A percentile compares a stretch with the other conserved stretches of the same genome.
phyloP scores from a whole-genome alignment of 2,329 filamentous ascomycete species.

The Neospermospora avenae region DNA sequence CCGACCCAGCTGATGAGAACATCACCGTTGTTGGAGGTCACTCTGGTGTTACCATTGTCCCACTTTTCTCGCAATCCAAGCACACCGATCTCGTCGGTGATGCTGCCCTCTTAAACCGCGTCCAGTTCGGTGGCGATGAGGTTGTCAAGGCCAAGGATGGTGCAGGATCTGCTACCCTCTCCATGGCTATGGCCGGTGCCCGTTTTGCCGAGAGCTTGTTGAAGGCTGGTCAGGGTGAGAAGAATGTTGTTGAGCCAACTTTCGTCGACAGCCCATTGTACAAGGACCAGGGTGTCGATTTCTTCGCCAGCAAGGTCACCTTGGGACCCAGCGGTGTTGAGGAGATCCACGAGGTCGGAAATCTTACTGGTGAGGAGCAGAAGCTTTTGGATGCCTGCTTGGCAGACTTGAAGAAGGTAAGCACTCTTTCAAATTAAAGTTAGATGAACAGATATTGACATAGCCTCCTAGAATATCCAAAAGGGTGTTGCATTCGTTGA shows the following conservation, averaged over 20 bases:
- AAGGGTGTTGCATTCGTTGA: conserved; percentile 72
- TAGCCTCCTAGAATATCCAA: conserved; percentile 70
- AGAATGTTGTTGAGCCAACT: conserved; percentile 91
- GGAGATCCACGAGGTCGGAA: conserved; percentile 86
- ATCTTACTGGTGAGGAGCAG: conserved; percentile 82
- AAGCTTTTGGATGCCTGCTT: conserved; percentile 84
- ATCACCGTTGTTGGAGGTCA: conserved; percentile 96
- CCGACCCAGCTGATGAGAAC: conserved; percentile 88
- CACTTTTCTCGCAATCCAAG: conserved; percentile 90
- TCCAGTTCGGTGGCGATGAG: conserved; percentile 99
- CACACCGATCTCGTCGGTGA: conserved; percentile 80
- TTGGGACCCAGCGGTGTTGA: conserved; percentile 94
- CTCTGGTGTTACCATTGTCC: conserved; percentile 97
- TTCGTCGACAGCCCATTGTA: conserved; percentile 96
- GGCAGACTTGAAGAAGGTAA: conserved; percentile 69
- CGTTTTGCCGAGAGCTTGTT: conserved; percentile 86
- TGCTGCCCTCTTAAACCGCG: conserved; percentile 74
- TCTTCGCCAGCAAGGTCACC: conserved; percentile 95
- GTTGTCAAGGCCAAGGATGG: conserved; percentile 99
- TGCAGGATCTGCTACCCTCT: conserved; percentile 93
- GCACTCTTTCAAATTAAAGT: background rate
- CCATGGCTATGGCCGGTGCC: conserved; percentile 95
- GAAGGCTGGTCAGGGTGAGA: conserved; percentile 88
- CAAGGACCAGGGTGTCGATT: conserved; percentile 97
- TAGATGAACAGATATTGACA: conserved; percentile 12